These are phyloP conservation scores for Colletotrichum tofieldiae DNA, from an alignment of 2,329 filamentous ascomycete species.

Conservation along the genomic window DNA sequence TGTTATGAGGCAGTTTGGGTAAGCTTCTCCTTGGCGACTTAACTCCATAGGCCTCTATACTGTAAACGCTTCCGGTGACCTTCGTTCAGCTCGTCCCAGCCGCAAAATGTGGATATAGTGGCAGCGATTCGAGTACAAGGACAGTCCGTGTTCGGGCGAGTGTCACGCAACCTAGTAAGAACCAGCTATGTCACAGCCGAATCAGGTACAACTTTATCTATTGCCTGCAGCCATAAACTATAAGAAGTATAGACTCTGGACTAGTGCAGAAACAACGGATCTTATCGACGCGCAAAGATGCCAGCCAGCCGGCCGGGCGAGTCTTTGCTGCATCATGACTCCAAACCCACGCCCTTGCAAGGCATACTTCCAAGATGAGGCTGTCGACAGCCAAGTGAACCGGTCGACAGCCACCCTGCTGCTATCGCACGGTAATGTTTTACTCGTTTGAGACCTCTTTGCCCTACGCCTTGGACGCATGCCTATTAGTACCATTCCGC, in stretches of 20 bases:
- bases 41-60: background rate
- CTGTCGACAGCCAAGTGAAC: slow-evolving; percentile 17
- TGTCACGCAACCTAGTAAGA: background rate
- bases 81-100: background rate
- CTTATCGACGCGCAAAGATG: background rate
- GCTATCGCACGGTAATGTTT: background rate
- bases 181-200: background rate
- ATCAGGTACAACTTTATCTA: slow-evolving; percentile 1
- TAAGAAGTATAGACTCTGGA: too few relatives aligned
- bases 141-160: background rate
- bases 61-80: background rate
- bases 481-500: background rate
- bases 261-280: too few relatives aligned
- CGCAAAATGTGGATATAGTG: slow-evolving; percentile 25
- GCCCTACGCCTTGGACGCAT: too few relatives aligned
- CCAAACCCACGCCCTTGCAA: background rate
- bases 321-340: too few relatives aligned
- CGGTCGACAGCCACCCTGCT: background rate
- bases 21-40: too few relatives aligned
- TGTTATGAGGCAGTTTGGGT: too few relatives aligned
- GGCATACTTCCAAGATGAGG: slow-evolving; percentile 35
- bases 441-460: too few relatives aligned
- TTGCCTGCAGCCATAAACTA: background rate
- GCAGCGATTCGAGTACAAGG: slow-evolving; percentile 16
- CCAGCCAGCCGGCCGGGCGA: too few relatives aligned